A percentile compares a stretch with the other conserved stretches of the same genome.
These are phyloP conservation scores for Raffaelea arxii DNA, from an alignment of 2,329 filamentous ascomycete genomes.

Conservation along the genomic window DNA sequence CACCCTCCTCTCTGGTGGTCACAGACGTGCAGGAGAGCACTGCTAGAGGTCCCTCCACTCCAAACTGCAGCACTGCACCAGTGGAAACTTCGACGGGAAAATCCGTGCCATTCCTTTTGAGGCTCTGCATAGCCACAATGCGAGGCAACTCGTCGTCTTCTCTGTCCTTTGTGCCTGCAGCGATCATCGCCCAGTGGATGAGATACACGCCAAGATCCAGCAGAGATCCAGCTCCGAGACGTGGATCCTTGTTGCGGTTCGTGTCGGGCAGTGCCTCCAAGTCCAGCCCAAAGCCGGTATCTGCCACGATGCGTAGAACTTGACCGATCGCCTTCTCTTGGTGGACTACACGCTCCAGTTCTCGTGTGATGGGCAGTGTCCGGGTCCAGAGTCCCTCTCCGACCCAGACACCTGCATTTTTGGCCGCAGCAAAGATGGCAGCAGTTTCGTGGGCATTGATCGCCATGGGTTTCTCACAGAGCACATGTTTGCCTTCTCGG, in stretches of 20 bases:
- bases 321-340: conserved; percentile 29
- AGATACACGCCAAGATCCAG: conserved; percentile 34
- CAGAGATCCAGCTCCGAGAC: conserved; percentile 30
- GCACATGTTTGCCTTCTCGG: conserved; percentile 28
- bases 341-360: conserved; percentile 25
- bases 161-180: conserved; percentile 20
- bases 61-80: conserved; percentile 28
- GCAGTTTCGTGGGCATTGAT: conserved; percentile 28
- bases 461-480: conserved; percentile 36
- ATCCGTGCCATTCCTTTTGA: conserved; percentile 23
- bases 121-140: conserved; percentile 25
- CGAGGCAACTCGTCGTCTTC: conserved; percentile 20
- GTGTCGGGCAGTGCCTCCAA: conserved; percentile 20
- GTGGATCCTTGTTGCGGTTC: conserved; percentile 25
- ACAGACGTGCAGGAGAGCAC: conserved; percentile 29
- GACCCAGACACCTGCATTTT: conserved; percentile 29
- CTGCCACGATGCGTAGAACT: conserved; percentile 27
- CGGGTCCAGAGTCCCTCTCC: conserved; percentile 38
- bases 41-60: conserved; percentile 25
- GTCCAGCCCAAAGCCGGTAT: conserved; percentile 28
- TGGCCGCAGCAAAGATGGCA: conserved; percentile 29
- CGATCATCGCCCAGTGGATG: conserved; percentile 28
- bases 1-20: conserved; percentile 14
- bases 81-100: conserved; percentile 25
- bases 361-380: conserved; percentile 27